phyloP scores from a whole-genome alignment of 345 rosid genomes.

The Brassica incana region DNA sequence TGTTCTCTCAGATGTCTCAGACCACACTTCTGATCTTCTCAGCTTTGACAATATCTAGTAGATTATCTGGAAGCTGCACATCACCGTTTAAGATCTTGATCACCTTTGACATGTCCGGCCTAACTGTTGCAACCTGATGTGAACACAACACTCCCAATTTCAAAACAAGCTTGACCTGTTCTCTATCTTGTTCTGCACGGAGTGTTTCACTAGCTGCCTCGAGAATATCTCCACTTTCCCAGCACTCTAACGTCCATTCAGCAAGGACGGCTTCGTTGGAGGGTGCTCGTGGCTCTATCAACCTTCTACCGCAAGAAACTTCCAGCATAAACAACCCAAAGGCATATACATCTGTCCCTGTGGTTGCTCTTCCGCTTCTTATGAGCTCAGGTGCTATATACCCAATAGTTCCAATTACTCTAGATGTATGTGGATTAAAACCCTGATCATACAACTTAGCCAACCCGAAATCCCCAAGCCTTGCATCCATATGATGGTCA shows the following conservation, averaged over 20 bases:
- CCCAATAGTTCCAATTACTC: constrained; percentile 42
- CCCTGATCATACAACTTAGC: constrained; percentile 45
- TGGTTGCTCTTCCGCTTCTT: constrained; percentile 42
- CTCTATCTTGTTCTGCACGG: background rate
- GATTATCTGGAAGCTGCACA: constrained; percentile 13
- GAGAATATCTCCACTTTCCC: constrained; percentile 25
- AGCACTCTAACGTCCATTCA: constrained; percentile 15
- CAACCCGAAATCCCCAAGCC: constrained; percentile 48
- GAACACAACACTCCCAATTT: constrained; percentile 31
- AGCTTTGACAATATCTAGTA: constrained; percentile 13
- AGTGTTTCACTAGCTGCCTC: constrained; percentile 4
- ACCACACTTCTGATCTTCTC: constrained; percentile 7
- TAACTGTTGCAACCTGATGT: background rate
- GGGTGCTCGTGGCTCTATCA: constrained; percentile 41
- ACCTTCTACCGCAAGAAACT: constrained; percentile 47
- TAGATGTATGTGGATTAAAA: constrained; percentile 35
- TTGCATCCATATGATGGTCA: constrained; percentile 42
- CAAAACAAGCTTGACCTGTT: constrained; percentile 15
- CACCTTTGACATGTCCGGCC: constrained; percentile 24
- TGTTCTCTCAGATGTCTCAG: background rate
- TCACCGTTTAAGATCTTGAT: constrained; percentile 6
- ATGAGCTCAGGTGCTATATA: constrained; percentile 47
- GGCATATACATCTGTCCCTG: constrained; percentile 38
- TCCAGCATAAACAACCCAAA: constrained; percentile 46
- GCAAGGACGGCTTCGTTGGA: constrained; percentile 53